Base-by-base conservation (phyloP, 2,329 filamentous ascomycete species). In the Spiromastix sp. region DNA sequence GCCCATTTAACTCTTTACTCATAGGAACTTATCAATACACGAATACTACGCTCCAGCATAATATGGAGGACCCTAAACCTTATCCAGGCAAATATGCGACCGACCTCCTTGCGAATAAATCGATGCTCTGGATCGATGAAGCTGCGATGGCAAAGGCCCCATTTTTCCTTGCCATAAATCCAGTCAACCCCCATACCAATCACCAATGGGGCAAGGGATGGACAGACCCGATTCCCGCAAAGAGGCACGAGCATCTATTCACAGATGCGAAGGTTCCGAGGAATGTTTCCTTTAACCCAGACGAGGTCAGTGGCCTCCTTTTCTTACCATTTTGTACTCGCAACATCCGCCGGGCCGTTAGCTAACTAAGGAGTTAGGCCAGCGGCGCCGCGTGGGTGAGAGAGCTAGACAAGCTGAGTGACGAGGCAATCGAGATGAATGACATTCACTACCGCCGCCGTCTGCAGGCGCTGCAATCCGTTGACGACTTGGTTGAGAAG, bases 21-120 rank as follows among this genome's bases (percentile, higher is more conserved):
- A n/a, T n/a, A n/a, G n/a, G n/a, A n/a, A n/a, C 79, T 0, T 83
- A 83, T 47, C 59, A 69, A 26, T 84, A 81, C 50, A 64, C 74
- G 26, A 77, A 80, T 45, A 63, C 70, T 1, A 74, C 68, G 5
- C 77, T 75, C 53, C 68, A 75, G 28, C 66, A 71, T 10, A 78
- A 83, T 44, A 56, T 63, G 0, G 64, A 71, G 1, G 47, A 59
- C 0, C 74, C 74, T 1, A 61, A 68, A n/a, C n/a, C n/a, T n/a
- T n/a, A n/a, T n/a, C n/a, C n/a, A n/a, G n/a, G n/a, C n/a, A 71
- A 71, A 16, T 71, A 78, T 46, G 66, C 60, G 1, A 67, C 68
- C 0, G 79, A 82, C 43, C 54, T 83, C 2, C 62, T 81, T 5
- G 61, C 70, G 0, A 48, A 69, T 2, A 72, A 76, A 40, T 67